Conservation (phyloP, 108 stramenopile species). For the Pseudonitzschia delicatissima region DNA sequence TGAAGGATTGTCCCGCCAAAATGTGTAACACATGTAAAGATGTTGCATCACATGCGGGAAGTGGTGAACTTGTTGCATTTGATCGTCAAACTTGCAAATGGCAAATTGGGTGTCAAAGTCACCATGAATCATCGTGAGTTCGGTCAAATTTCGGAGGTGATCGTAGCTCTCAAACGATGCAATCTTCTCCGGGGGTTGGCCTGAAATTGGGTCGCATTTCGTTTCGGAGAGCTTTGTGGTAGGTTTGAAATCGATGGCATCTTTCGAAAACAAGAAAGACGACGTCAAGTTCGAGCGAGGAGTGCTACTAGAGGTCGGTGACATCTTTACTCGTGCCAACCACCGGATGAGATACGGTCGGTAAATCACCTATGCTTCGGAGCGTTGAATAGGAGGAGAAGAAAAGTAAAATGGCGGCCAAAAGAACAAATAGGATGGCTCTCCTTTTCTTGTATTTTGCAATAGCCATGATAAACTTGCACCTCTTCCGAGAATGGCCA, state of each 20-base stretch:
- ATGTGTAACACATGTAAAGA: slow-evolving; percentile 36
- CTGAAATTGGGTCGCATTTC: neutral
- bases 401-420: too few relatives aligned
- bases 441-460: too few relatives aligned
- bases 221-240: neutral
- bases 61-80: slow-evolving; percentile 21
- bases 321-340: too few relatives aligned
- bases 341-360: too few relatives aligned
- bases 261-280: neutral
- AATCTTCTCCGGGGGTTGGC: neutral
- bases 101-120: neutral
- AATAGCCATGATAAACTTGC: too few relatives aligned
- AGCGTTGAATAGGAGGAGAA: too few relatives aligned
- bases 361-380: too few relatives aligned
- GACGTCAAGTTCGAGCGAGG: neutral
- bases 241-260: neutral
- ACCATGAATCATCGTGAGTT: neutral
- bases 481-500: too few relatives aligned
- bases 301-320: neutral
- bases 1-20: slow-evolving; percentile 17
- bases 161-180: neutral
- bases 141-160: neutral
- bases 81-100: neutral
- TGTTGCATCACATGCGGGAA: slow-evolving; percentile 50
- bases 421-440: too few relatives aligned